phyloP scores from a whole-genome alignment of 2,329 filamentous ascomycete genomes.

The Penicillium sp. region DNA sequence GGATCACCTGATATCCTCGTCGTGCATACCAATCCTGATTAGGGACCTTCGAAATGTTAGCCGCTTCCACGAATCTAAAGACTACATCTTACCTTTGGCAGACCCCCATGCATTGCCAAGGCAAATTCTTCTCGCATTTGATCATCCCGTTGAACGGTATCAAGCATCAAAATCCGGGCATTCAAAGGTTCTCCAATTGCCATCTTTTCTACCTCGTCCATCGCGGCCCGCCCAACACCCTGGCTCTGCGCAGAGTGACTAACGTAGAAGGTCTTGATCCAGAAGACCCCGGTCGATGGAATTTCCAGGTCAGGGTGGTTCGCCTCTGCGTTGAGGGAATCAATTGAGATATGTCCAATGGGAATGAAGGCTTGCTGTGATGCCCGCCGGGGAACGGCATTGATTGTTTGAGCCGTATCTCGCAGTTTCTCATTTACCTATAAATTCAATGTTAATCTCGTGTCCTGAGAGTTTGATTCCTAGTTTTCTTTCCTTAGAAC shows the following conservation, averaged over 20 bases:
- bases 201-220: slow-evolving; percentile 23
- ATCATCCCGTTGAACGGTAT: slow-evolving; percentile 18
- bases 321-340: slow-evolving; percentile 14
- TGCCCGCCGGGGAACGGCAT: slow-evolving; percentile 12
- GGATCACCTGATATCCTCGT: slow-evolving; percentile 18
- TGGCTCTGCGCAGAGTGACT: slow-evolving; percentile 11
- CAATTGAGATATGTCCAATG: slow-evolving; percentile 23
- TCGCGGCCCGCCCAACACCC: slow-evolving; percentile 20
- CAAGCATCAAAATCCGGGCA: slow-evolving; percentile 20
- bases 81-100: slow-evolving; percentile 16
- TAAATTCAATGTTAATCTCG: not conserved
- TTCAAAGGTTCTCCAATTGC: slow-evolving; percentile 14
- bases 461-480: not conserved
- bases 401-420: slow-evolving; percentile 19
- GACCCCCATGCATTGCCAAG: slow-evolving; percentile 1
- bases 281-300: slow-evolving; percentile 13
- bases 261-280: slow-evolving; percentile 23
- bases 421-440: slow-evolving; percentile 6
- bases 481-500: not conserved
- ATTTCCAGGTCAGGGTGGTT: slow-evolving; percentile 9
- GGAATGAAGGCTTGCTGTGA: slow-evolving; percentile 14
- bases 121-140: slow-evolving; percentile 19
- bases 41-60: slow-evolving; percentile 9
- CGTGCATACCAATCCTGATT: slow-evolving; percentile 25
- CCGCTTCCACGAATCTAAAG: not conserved